Evolutionary conservation across 306 rosid genomes (phyloP), one percentile per base, ranked within the genome.

Genomic region (Fragaria vesca): DNA sequence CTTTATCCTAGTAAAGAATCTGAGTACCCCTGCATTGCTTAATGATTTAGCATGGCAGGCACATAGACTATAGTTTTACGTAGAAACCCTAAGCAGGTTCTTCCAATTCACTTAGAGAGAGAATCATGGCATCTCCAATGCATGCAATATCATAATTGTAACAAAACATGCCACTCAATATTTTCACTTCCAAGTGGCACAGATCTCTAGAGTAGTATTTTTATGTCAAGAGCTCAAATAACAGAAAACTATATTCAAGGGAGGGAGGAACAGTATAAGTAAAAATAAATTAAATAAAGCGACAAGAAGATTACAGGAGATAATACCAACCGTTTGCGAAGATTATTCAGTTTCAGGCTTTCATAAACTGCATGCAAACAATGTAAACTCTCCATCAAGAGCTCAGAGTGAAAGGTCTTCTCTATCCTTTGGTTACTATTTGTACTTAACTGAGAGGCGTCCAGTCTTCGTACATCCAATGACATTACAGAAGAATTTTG

Each of bases 281-380:
- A 32, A 38, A 67, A 58, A 72, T 70, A 20, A 69, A 76, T 42
- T 47, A 46, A 67, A 54, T 12, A 45, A 17, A 20, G 36, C 7
- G 24, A 38, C 13, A 74, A 72, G 63, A 70, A 13, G 5, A 17
- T 26, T 50, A 50, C 30, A 50, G 52, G 34, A 82, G 38, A 68
- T 65, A 72, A 57, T 20, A 66, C 78, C 70, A 76, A 94, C 98
- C 97, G 51, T 81, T 87, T 94, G 47, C 98, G 97, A 79, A 94
- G 98, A 81, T 85, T 89, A 79, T 94, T 90, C 81, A 94, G 89
- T 84, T 94, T 94, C 79, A 94, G 83, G 84, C 85, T 90, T 86
- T 95, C 98, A 75, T 95, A 95, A 66, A 95, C 93, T 36, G 97
- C 95, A 86, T 95, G 98, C 82, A 95, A 91, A 78, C 97, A 92